Evolutionary conservation across 2,329 filamentous ascomycete genomes (phyloP).

Genomic region (Sphaerulina musiva): DNA sequence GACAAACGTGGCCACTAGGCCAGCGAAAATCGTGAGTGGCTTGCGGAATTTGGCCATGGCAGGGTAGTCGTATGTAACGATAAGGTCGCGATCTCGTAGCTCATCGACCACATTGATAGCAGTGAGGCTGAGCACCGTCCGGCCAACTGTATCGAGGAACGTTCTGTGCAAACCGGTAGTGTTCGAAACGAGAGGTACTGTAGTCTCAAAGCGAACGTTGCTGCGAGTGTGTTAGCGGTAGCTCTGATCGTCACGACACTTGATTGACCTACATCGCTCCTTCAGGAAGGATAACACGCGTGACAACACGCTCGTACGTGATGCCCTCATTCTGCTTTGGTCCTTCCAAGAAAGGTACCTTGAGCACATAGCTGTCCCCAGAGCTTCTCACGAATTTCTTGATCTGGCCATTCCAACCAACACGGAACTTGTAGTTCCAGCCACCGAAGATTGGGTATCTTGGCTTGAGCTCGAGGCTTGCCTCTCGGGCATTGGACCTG

Average conservation of each 20-base stretch:
- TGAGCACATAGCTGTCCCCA: conserved; percentile 71
- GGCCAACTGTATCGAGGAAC: conserved; percentile 88
- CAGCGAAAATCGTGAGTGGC: conserved; percentile 72
- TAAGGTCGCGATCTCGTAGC: conserved; percentile 70
- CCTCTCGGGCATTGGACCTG: conserved; percentile 57
- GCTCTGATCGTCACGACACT: background rate
- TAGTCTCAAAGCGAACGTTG: conserved; percentile 70
- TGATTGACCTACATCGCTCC: conserved; percentile 64
- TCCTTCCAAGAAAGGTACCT: conserved; percentile 87
- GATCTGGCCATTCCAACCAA: conserved; percentile 90
- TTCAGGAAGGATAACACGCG: conserved; percentile 83
- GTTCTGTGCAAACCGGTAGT: conserved; percentile 67
- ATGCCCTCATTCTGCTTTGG: conserved; percentile 79
- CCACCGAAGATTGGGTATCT: conserved; percentile 94
- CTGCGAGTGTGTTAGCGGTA: conserved; percentile 42
- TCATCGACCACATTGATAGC: conserved; percentile 88
- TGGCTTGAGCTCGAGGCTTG: conserved; percentile 83
- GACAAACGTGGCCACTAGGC: conserved; percentile 66
- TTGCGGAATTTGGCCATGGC: conserved; percentile 71
- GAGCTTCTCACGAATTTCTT: conserved; percentile 65
- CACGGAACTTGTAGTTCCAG: conserved; percentile 96
- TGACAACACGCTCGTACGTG: conserved; percentile 72
- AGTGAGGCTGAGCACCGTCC: conserved; percentile 72
- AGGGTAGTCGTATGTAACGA: conserved; percentile 85
- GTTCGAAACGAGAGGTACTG: conserved; percentile 61